Evolutionary conservation across 768 basidiomycete species (phyloP).

Genomic region (Holtermanniella nyarrowii): DNA sequence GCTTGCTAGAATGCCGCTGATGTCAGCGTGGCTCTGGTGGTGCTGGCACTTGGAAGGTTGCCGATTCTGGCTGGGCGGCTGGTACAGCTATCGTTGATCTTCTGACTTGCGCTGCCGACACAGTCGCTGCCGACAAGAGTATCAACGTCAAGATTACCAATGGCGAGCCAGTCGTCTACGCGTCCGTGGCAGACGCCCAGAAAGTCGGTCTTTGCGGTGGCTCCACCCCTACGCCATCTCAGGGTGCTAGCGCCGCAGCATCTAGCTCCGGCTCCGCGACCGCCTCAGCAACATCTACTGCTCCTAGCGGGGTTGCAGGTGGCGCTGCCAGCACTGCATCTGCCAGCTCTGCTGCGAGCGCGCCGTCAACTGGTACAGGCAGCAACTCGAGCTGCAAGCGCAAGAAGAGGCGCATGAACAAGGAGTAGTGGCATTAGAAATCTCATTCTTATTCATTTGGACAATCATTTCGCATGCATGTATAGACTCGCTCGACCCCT

Average conservation of each 20-base stretch:
- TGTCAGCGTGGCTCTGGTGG: slow-evolving; percentile 16
- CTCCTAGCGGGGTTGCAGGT: background rate
- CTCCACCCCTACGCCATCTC: background rate
- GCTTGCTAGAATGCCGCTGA: background rate
- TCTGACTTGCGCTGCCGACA: slow-evolving; percentile 13
- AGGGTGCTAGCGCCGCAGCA: background rate
- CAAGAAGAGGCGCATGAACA: too few species aligned
- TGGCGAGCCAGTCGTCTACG: slow-evolving; percentile 24
- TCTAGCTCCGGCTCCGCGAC: background rate
- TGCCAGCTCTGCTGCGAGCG: too few species aligned
- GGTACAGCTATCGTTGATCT: slow-evolving; percentile 9
- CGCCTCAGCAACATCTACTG: background rate
- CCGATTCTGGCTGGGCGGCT: slow-evolving; percentile 9
- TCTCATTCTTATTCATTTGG: too few species aligned
- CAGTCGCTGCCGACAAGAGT: slow-evolving; percentile 7
- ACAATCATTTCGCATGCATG: too few species aligned
- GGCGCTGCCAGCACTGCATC: too few species aligned
- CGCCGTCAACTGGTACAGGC: too few species aligned
- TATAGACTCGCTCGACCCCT: too few species aligned
- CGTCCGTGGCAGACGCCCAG: background rate
- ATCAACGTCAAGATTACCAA: slow-evolving; percentile 17
- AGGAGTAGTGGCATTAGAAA: too few species aligned
- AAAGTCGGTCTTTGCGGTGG: background rate
- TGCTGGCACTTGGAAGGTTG: slow-evolving; percentile 14
- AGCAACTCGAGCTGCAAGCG: too few species aligned